Percentiles rank a stretch among this genome's conserved stretches.
phyloP scores from a whole-genome alignment of 176 grass and related monocot genomes.

The Cenchrus americanus region DNA sequence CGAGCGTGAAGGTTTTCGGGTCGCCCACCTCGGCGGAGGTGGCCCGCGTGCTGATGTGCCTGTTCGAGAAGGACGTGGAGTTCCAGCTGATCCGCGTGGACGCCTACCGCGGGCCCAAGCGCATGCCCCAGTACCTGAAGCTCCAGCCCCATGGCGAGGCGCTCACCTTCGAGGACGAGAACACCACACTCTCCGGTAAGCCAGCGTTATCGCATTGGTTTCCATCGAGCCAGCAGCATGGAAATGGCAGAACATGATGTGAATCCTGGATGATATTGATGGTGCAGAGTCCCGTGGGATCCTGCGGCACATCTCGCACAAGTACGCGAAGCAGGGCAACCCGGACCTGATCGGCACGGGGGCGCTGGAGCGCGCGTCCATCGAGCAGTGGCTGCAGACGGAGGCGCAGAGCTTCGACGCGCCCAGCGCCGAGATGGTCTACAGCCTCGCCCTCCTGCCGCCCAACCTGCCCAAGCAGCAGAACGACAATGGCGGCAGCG shows the following conservation, averaged over 20 bases:
- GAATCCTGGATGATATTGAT: no score
- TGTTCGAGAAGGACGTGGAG: constrained; percentile 95
- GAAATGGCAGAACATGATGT: no score
- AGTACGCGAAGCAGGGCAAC: constrained; percentile 73
- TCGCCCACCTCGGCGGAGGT: constrained; percentile 86
- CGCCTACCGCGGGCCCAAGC: constrained; percentile 64
- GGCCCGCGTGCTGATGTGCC: constrained; percentile 85
- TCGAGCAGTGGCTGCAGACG: constrained; percentile 97
- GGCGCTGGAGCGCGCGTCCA: constrained; percentile 81
- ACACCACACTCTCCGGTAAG: constrained; percentile 73
- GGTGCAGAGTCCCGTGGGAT: constrained; percentile 73
- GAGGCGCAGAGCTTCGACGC: constrained; percentile 93
- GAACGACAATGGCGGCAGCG: constrained; percentile 8
- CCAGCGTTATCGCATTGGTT: no score
- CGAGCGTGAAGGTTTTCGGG: constrained; percentile 85
- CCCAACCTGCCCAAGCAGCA: constrained; percentile 18
- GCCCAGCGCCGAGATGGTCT: constrained; percentile 77
- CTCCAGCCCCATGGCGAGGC: constrained; percentile 83
- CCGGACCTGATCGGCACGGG: constrained; percentile 72
- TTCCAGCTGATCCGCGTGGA: constrained; percentile 96
- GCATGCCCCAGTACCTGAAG: constrained; percentile 95
- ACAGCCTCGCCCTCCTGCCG: constrained; percentile 68
- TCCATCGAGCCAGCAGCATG: not conserved
- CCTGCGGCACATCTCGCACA: constrained; percentile 79
- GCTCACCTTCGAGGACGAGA: constrained; percentile 94